Percentiles rank a stretch among this genome's conserved stretches.
phyloP scores from a whole-genome alignment of 352 stramenopile genomes.

The Globisporangium nodosum region DNA sequence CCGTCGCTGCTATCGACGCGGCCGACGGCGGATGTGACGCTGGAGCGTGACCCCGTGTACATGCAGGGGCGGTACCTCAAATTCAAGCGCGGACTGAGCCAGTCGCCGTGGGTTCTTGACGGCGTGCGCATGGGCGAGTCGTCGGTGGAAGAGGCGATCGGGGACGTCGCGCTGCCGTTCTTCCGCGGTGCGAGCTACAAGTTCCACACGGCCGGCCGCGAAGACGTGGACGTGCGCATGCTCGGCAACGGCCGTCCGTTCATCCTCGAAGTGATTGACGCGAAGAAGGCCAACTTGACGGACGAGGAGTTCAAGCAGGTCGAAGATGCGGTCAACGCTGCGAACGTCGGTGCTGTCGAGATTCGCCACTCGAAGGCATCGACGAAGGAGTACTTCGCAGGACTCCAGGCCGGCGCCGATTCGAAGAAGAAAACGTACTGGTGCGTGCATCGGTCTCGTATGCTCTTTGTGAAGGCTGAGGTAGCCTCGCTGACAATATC shows the following conservation, averaged over 20 bases:
- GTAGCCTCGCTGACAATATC: not conserved
- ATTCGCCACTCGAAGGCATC: conserved; percentile 74
- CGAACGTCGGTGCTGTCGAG: conserved; percentile 69
- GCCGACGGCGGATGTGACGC: conserved; percentile 27
- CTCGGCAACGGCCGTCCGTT: conserved; percentile 91
- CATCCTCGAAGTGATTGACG: conserved; percentile 84
- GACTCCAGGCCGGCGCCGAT: conserved; percentile 72
- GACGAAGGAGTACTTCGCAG: conserved; percentile 78
- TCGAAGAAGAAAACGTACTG: conserved; percentile 89
- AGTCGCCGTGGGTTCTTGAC: conserved; percentile 90
- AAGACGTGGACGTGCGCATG: conserved; percentile 98
- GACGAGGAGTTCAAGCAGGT: conserved; percentile 43
- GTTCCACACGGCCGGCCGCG: conserved; percentile 95
- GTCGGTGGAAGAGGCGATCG: conserved; percentile 89
- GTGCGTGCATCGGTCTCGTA: conserved; percentile 19
- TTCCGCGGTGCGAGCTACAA: conserved; percentile 83
- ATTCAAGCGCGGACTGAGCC: conserved; percentile 83
- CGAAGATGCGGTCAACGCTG: conserved; percentile 58
- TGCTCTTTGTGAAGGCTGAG: not conserved
- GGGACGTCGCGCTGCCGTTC: conserved; percentile 56
- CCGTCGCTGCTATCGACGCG: conserved; percentile 31
- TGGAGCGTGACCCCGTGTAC: conserved; percentile 84
- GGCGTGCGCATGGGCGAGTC: conserved; percentile 79
- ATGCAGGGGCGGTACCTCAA: conserved; percentile 90
- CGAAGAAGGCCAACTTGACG: conserved; percentile 66